These are phyloP conservation scores for Dictyostelium firmibasis DNA, from an alignment of 78 protist species.

Conservation along the genomic window DNA sequence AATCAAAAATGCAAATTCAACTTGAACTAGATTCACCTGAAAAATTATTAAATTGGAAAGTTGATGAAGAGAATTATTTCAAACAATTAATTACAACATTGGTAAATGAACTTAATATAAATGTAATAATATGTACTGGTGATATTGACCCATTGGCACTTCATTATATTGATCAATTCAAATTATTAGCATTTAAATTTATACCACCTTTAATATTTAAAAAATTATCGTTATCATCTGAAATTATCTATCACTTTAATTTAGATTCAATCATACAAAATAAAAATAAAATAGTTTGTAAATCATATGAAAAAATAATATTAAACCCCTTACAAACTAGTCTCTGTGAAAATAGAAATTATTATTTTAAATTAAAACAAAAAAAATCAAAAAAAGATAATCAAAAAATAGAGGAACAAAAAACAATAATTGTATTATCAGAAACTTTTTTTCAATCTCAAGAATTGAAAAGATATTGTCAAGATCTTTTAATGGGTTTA, in stretches of 20 bases:
- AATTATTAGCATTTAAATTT: background rate
- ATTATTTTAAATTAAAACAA: background rate
- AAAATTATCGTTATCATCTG: background rate
- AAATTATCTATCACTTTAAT: background rate
- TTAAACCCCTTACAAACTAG: background rate
- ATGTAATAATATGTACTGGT: background rate
- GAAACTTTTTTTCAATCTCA: background rate
- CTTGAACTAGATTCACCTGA: background rate
- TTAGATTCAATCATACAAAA: background rate
- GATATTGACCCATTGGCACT: slow-evolving; percentile 17
- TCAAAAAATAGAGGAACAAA: background rate
- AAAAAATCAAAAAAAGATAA: background rate
- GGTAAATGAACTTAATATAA: background rate
- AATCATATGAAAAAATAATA: background rate
- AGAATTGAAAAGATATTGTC: background rate
- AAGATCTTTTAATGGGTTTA: background rate
- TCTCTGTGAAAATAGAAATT: background rate
- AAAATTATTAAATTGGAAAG: background rate
- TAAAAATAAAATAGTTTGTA: background rate
- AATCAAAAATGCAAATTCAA: slow-evolving; percentile 4
- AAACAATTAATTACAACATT: background rate
- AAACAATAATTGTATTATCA: background rate
- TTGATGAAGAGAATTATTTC: slow-evolving; percentile 26
- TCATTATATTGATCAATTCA: slow-evolving; percentile 11
- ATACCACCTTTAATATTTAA: background rate